Percentiles rank a stretch among this genome's conserved stretches.
These are phyloP conservation scores for Aspergillus ustus DNA, from an alignment of 2,329 filamentous ascomycete genomes.

Conservation along the genomic window DNA sequence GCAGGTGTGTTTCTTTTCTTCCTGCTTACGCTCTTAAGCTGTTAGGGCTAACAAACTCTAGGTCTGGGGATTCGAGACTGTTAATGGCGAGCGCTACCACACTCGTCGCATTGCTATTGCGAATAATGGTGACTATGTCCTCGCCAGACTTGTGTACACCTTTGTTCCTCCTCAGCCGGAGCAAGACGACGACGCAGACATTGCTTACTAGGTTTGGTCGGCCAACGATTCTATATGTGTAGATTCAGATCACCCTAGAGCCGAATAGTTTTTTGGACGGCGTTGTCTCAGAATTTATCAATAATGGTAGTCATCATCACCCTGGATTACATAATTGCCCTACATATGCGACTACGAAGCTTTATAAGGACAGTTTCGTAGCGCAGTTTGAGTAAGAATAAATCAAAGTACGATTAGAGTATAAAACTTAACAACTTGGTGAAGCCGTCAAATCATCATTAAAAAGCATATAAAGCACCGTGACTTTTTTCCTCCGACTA, in stretches of 20 bases:
- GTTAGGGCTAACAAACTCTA: slow-evolving; percentile 21
- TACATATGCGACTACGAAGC: not conserved
- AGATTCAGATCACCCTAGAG: not conserved
- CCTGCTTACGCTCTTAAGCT: not conserved
- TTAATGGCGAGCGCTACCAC: slow-evolving; percentile 48
- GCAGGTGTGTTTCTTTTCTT: slow-evolving; percentile 46
- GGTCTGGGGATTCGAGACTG: slow-evolving; percentile 53
- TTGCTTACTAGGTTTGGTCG: slow-evolving; percentile 7
- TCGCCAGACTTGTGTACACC: slow-evolving; percentile 48
- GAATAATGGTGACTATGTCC: slow-evolving; percentile 41
- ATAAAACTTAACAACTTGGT: slow-evolving; percentile 11
- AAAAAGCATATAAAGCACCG: not conserved
- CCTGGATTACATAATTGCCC: not conserved
- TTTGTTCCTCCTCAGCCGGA: slow-evolving; percentile 27
- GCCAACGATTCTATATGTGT: not conserved
- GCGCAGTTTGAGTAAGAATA: not conserved
- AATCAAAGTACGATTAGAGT: not conserved
- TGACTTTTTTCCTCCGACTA: slow-evolving; percentile 10
- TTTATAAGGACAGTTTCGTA: not conserved
- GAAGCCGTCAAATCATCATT: slow-evolving; percentile 6
- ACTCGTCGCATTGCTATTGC: slow-evolving; percentile 48
- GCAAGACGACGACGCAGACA: slow-evolving; percentile 3
- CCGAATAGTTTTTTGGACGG: not conserved
- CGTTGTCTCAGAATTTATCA: not conserved
- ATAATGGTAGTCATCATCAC: not conserved